Percentiles rank a stretch among this genome's conserved stretches.
phyloP scores from a whole-genome alignment of 768 basidiomycete species.

The Pisolithus albus region DNA sequence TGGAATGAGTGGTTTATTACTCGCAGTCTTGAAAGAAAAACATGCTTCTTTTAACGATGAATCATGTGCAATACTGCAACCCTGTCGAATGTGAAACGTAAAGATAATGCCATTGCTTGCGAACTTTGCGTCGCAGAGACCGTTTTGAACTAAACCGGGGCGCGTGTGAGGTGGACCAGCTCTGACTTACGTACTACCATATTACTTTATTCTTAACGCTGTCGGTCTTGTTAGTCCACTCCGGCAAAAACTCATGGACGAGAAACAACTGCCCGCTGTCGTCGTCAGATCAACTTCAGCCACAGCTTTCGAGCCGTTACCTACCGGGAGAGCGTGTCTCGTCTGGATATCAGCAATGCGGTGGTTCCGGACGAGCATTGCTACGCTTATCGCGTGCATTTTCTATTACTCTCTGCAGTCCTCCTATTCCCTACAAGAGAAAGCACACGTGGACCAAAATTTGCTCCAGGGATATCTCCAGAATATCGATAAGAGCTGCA shows the following conservation, averaged over 20 bases:
- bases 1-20: too few relatives aligned
- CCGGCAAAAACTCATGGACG: conserved; percentile 11
- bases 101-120: too few relatives aligned
- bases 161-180: not conserved
- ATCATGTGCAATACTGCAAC: too few relatives aligned
- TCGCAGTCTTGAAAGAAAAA: too few relatives aligned
- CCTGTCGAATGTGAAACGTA: too few relatives aligned
- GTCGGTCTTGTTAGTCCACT: not conserved
- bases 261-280: conserved; percentile 6
- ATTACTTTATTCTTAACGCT: not conserved
- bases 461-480: conserved; percentile 15
- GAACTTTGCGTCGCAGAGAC: too few relatives aligned
- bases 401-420: conserved; percentile 13
- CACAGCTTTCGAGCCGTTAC: conserved; percentile 12
- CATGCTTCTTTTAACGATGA: too few relatives aligned
- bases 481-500: conserved; percentile 8
- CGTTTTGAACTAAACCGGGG: too few relatives aligned
- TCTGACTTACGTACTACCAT: not conserved
- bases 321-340: conserved; percentile 8
- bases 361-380: conserved; percentile 9
- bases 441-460: conserved; percentile 7
- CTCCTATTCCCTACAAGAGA: not conserved
- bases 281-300: not conserved
- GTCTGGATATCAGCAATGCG: conserved; percentile 2
- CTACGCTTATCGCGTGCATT: conserved; percentile 5